These are phyloP conservation scores for Zygosaccharomyces kombuchaensis DNA, from an alignment of 805 yeast species.

Conservation along the genomic window DNA sequence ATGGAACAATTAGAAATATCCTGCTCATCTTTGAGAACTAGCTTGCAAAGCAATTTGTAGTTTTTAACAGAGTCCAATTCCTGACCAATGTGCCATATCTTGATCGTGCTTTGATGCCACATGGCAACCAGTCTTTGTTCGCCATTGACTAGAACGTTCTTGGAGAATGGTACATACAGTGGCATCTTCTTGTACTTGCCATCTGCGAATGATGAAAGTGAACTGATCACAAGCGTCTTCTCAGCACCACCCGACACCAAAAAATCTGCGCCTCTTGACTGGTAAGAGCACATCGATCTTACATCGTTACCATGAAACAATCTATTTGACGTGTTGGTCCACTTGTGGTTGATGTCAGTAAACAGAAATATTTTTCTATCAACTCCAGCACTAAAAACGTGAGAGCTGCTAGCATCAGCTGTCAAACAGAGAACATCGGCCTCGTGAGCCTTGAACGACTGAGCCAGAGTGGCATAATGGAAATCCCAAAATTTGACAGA, in stretches of 20 bases:
- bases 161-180: conserved; percentile 48
- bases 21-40: conserved; percentile 69
- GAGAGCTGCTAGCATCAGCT: conserved; percentile 53
- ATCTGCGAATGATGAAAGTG: conserved; percentile 60
- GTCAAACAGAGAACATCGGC: conserved; percentile 83
- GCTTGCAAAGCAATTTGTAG: conserved; percentile 56
- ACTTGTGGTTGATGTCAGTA: conserved; percentile 38
- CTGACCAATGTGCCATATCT: conserved; percentile 65
- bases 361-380: conserved; percentile 86
- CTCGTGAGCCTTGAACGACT: conserved; percentile 78
- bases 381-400: conserved; percentile 83
- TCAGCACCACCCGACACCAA: conserved; percentile 84
- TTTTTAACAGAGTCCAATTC: conserved; percentile 26
- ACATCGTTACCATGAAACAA: conserved; percentile 83
- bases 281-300: conserved; percentile 67
- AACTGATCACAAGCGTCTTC: conserved; percentile 56
- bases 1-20: conserved; percentile 66
- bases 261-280: conserved; percentile 61
- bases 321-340: conserved; percentile 76
- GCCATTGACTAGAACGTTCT: conserved; percentile 48
- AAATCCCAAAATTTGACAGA: conserved; percentile 90
- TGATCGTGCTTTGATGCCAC: conserved; percentile 81
- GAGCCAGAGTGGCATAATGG: conserved; percentile 67
- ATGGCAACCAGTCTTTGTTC: conserved; percentile 52
- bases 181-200: conserved; percentile 71